A percentile compares a stretch with the other conserved stretches of the same genome.
Conservation (phyloP, 176 grass and related monocot genomes). For the Coix lacrymajobi region DNA sequence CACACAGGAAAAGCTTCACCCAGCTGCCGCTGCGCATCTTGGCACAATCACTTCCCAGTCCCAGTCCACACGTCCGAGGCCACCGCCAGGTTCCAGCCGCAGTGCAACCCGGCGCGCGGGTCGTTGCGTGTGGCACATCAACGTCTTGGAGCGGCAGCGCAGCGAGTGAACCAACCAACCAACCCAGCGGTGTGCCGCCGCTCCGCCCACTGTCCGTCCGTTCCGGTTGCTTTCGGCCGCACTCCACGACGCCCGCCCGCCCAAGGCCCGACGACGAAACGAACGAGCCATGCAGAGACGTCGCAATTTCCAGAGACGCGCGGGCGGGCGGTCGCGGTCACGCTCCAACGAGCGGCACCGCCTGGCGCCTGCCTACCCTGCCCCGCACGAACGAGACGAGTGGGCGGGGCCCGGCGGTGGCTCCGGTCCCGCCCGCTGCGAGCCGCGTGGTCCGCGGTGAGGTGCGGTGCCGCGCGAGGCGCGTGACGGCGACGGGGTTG, state of each 20-base stretch:
- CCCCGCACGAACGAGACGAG: neutral
- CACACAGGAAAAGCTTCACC: neutral
- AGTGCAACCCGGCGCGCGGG: neutral
- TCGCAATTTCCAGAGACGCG: slow-evolving; percentile 24
- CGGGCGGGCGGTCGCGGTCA: neutral
- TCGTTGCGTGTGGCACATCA: neutral
- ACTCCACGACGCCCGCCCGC: neutral
- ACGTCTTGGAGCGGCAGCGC: neutral
- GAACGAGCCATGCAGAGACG: slow-evolving; percentile 1
- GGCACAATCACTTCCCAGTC: neutral
- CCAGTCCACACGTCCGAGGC: neutral
- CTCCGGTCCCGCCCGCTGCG: neutral
- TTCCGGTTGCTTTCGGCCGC: slow-evolving; percentile 1
- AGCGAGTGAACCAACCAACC: neutral
- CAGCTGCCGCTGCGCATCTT: neutral
- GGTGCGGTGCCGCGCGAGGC: slow-evolving; percentile 6
- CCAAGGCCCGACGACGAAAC: neutral
- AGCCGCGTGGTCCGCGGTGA: slow-evolving; percentile 41
- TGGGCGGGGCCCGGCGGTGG: neutral
- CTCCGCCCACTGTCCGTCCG: neutral
- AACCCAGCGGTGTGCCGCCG: neutral
- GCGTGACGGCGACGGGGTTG: slow-evolving; percentile 21
- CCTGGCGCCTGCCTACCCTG: neutral
- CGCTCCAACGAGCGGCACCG: neutral
- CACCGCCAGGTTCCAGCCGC: too few relatives aligned